A percentile compares a stretch with the other conserved stretches of the same genome.
Evolutionary conservation across 495 filamentous ascomycete species (phyloP).

Genomic region (Lasiosphaeriaceae sp.): DNA sequence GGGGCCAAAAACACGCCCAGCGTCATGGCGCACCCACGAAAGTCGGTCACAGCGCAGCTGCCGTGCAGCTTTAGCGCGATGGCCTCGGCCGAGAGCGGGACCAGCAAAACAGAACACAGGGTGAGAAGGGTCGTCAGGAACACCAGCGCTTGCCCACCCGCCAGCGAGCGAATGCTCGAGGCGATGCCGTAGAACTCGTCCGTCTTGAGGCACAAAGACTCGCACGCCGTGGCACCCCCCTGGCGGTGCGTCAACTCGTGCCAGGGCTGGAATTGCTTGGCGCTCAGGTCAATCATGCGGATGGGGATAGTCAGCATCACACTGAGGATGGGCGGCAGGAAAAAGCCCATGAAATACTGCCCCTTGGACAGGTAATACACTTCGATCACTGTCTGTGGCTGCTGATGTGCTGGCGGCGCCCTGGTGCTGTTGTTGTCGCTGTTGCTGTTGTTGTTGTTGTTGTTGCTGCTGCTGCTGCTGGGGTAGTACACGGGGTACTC

Average conservation of each 20-base stretch:
- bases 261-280: constrained; percentile 35
- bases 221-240: constrained; percentile 18
- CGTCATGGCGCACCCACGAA: constrained; percentile 32
- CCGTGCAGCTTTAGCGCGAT: constrained; percentile 31
- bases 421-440: neutral
- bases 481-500: constrained; percentile 22
- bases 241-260: constrained; percentile 27
- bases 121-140: constrained; percentile 27
- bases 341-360: constrained; percentile 34
- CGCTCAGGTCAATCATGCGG: constrained; percentile 32
- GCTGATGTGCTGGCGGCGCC: neutral
- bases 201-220: constrained; percentile 29
- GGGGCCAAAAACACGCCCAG: constrained; percentile 30
- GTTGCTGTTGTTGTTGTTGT: no score
- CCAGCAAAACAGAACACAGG: constrained; percentile 25
- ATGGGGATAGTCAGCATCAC: constrained; percentile 30
- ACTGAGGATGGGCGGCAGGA: constrained; percentile 31
- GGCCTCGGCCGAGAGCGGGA: constrained; percentile 32
- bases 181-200: constrained; percentile 22
- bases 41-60: constrained; percentile 17
- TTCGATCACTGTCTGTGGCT: constrained; percentile 6
- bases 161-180: constrained; percentile 21
- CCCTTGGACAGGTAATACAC: constrained; percentile 20
- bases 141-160: constrained; percentile 24
- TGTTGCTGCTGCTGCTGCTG: neutral